phyloP scores from a whole-genome alignment of 2,329 filamentous ascomycete species.

The Fusarium acutatum region DNA sequence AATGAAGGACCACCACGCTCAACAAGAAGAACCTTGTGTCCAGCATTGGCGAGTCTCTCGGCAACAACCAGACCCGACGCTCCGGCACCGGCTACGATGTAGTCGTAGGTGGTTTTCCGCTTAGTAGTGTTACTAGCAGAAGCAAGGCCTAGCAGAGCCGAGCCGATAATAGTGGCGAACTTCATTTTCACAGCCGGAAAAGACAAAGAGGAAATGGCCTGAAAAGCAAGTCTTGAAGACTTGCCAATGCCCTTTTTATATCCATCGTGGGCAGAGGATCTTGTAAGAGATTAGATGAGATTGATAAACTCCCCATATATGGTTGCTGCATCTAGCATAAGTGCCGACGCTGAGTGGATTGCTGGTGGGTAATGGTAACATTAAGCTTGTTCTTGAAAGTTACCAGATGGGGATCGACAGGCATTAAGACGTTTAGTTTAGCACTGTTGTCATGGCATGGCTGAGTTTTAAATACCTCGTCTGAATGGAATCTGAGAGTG shows the following conservation, averaged over 20 bases:
- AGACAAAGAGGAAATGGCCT: neutral
- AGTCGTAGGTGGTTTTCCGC: slow-evolving; percentile 30
- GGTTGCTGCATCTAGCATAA: slow-evolving; percentile 8
- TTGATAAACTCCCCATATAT: slow-evolving; percentile 30
- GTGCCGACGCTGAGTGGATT: slow-evolving; percentile 19
- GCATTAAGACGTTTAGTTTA: neutral
- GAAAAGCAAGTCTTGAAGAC: neutral
- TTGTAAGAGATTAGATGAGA: slow-evolving; percentile 35
- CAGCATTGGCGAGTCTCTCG: slow-evolving; percentile 64
- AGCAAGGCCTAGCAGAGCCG: slow-evolving; percentile 20
- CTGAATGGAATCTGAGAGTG: neutral
- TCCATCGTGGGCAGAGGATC: neutral
- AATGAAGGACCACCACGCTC: slow-evolving; percentile 68
- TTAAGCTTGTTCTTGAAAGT: slow-evolving; percentile 18
- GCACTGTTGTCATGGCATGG: neutral
- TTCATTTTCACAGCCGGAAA: slow-evolving; percentile 12
- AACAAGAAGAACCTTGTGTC: slow-evolving; percentile 69
- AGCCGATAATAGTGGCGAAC: slow-evolving; percentile 7
- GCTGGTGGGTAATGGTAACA: slow-evolving; percentile 22
- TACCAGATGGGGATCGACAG: slow-evolving; percentile 15
- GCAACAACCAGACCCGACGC: slow-evolving; percentile 36
- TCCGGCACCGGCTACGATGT: slow-evolving; percentile 35
- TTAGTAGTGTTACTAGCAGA: slow-evolving; percentile 10
- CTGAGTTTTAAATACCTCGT: slow-evolving; percentile 1
- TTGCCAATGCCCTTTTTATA: neutral